Conservation (phyloP, 2,329 filamentous ascomycete genomes). For the Chrysosphaeria jannelii region DNA sequence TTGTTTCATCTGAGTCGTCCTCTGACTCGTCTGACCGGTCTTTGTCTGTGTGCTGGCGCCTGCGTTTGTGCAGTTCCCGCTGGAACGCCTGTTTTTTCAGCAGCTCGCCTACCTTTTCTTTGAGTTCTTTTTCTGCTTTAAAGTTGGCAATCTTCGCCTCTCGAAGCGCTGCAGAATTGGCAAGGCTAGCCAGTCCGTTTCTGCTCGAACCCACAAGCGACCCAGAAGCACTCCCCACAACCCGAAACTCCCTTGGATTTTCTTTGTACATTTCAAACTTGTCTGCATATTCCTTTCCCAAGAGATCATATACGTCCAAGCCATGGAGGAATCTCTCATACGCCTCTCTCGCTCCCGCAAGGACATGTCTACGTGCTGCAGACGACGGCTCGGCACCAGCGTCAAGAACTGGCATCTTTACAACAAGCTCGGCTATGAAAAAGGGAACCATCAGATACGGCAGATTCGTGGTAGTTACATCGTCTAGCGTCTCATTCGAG, state of each 20-base stretch:
- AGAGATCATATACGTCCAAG: conserved; percentile 49
- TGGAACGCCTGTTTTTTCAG: conserved; percentile 10
- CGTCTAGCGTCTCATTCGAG: conserved; percentile 64
- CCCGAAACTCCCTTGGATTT: conserved; percentile 39
- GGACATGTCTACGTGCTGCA: conserved; percentile 25
- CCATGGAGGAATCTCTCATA: conserved; percentile 56
- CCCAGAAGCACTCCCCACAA: conserved; percentile 19
- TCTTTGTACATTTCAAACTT: conserved; percentile 47
- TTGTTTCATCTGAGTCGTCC: conserved; percentile 34
- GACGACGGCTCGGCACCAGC: conserved; percentile 28
- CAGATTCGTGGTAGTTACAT: conserved; percentile 57
- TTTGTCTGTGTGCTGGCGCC: conserved; percentile 5
- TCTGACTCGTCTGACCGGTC: conserved; percentile 6
- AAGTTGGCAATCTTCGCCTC: conserved; percentile 69
- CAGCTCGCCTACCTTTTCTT: conserved; percentile 40
- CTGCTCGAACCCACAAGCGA: neutral
- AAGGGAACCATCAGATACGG: conserved; percentile 60
- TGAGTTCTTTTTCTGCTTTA: conserved; percentile 59
- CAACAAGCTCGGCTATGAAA: conserved; percentile 49
- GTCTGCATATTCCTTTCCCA: conserved; percentile 31
- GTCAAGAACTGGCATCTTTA: no score
- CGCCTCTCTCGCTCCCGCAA: conserved; percentile 31
- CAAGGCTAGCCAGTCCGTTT: conserved; percentile 4
- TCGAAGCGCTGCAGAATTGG: conserved; percentile 33
- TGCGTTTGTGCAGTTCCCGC: conserved; percentile 2